Evolutionary conservation across 106 monocot genomes (phyloP).

Genomic region (Allium sativum): DNA sequence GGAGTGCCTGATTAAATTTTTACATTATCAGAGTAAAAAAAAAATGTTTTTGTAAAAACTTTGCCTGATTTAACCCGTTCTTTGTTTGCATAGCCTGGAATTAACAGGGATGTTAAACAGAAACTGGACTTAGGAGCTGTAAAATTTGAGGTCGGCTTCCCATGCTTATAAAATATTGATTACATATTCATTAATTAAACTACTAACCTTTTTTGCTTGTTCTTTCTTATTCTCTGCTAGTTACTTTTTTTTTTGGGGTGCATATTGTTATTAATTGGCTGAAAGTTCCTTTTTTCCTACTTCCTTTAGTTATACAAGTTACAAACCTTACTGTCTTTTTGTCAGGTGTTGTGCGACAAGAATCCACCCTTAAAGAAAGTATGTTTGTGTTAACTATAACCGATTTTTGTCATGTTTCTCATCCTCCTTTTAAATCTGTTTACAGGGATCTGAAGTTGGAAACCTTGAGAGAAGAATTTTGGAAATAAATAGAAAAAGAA

Average conservation of each 20-base stretch:
- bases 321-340: no score
- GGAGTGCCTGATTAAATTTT: no score
- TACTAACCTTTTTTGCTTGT: no score
- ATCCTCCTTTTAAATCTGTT: background rate
- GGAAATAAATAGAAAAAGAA: slow-evolving; percentile 81
- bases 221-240: no score
- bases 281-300: no score
- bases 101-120: slow-evolving; percentile 84
- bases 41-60: no score
- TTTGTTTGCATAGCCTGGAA: slow-evolving; percentile 69
- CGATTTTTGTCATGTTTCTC: background rate
- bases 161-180: slow-evolving; percentile 4
- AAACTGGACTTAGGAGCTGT: slow-evolving; percentile 81
- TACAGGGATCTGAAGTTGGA: slow-evolving; percentile 61
- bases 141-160: slow-evolving; percentile 80
- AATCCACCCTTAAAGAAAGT: slow-evolving; percentile 66
- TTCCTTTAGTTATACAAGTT: no score
- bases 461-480: slow-evolving; percentile 80
- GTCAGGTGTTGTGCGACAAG: slow-evolving; percentile 70
- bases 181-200: no score
- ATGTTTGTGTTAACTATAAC: slow-evolving; percentile 6
- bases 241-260: no score
- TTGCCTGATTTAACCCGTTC: no score
- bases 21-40: no score
- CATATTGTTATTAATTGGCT: no score